Evolutionary conservation across 495 filamentous ascomycete species (phyloP), one percentile per base, ranked within the genome.

Genomic region (Stereocaulon alpinum): DNA sequence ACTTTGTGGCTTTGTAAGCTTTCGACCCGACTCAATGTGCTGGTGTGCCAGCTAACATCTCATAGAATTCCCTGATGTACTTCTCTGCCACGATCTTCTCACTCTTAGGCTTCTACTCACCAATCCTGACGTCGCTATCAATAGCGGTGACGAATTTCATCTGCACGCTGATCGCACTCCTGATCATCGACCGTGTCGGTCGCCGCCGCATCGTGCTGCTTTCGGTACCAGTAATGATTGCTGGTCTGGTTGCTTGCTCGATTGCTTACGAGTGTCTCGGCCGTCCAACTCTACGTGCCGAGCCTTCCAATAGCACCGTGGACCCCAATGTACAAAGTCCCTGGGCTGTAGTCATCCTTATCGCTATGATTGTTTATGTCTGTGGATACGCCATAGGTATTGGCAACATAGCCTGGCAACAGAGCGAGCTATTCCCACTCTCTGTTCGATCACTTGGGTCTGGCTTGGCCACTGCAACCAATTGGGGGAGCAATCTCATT

Each of bases 391-490:
- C 91, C 11, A 74, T 89, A 9, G 91, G 91, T n/a, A 77, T 96
- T 4, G 91, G 91, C 4, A 90, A 89, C 60, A 88, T 96, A 2
- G 91, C 91, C 0, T 96, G 91, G 91, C 89, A 92, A 74, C 89
- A 95, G 69, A 85, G 82, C 63, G 91, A 96, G 73, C 81, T 96
- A 17, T 95, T 96, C 66, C 84, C 90, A 7, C 78, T 95, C 62
- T 82, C 80, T 47, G 88, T 95, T 9, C 87, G 91, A 32, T 86
- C 86, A 0, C 67, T 94, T 2, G 91, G 91, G 6, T 91, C 87
- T 34, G 84, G 83, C 0, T 64, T 94, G n/a, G 83, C 88, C 1
- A 96, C 91, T 17, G 84, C 86, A 3, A 92, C 87, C 5, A 95
- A 96, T 63, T 96, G 91, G 91, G 80, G 79, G 17, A 83, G 84